These are phyloP conservation scores for Morella rubra DNA, from an alignment of 306 rosid species.

Conservation along the genomic window DNA sequence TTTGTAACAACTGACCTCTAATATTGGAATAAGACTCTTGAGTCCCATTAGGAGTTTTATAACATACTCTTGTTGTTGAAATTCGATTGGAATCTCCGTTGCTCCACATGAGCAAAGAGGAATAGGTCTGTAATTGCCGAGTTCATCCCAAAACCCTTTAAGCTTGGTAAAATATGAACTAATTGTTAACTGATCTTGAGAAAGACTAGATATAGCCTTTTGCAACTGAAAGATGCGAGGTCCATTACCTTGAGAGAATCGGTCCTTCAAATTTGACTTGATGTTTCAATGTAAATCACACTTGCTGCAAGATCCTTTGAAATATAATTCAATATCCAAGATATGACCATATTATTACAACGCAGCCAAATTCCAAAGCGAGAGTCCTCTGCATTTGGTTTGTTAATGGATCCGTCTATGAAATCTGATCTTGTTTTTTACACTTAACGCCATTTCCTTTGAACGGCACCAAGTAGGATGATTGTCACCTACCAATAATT, in stretches of 20 bases:
- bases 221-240: background rate
- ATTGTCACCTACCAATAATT: too few relatives aligned
- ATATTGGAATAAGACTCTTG: background rate
- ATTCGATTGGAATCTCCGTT: background rate
- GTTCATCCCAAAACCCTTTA: background rate
- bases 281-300: too few relatives aligned
- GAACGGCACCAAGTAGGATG: too few relatives aligned
- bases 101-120: background rate
- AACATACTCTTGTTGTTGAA: background rate
- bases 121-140: background rate
- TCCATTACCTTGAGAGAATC: background rate
- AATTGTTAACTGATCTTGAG: background rate
- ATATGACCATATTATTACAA: slow-evolving; percentile 19
- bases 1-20: background rate
- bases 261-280: background rate
- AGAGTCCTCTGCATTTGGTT: too few relatives aligned
- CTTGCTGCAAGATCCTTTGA: background rate
- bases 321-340: too few relatives aligned
- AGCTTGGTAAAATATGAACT: background rate
- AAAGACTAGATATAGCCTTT: background rate
- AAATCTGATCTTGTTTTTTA: too few relatives aligned
- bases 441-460: too few relatives aligned
- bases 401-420: too few relatives aligned
- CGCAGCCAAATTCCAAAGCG: slow-evolving; percentile 23
- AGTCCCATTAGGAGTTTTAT: background rate